Evolutionary conservation across 257 asterid species (phyloP), one percentile per base, ranked within the genome.

Genomic region (Solanum pinnatisectum): DNA sequence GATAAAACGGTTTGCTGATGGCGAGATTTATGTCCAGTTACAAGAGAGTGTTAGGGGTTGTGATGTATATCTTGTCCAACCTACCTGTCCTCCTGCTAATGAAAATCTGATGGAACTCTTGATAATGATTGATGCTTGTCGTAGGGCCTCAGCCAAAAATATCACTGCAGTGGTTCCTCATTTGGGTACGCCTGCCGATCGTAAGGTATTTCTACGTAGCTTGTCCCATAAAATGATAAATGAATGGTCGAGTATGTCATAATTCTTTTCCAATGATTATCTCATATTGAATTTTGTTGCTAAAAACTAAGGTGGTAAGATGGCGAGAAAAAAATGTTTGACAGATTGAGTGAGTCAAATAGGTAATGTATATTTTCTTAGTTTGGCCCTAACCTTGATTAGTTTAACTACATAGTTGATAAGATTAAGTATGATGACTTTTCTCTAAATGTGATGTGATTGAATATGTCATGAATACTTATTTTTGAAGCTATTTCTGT

Each of bases 1-100:
- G 71, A 91, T 93, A 68, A 96, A 94, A 93, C 92, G 96, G 86
- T 96, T 96, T 91, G 98, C 98, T 39, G 98, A 96, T 89, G 98
- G 98, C 86, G 98, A 96, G 92, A 95, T 95, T 76, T 96, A 96
- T 89, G 96, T 96, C 90, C 98, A 96, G 90, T 89, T 96, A 92
- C 98, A 95, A 93, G 98, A 96, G 93, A 96, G 98, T 88, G 98
- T 96, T 86, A 93, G 98, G 84, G 98, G 98, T 84, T 95, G 98
- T 90, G 96, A 94, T 90, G 98, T 96, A 70, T 96, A 90, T 89
- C 90, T 96, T 79, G 93, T 96, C 87, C 98, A 96, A 89, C 93
- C 98, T 72, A 93, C 98, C 42, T 95, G 98, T 85, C 98, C 98
- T 85, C 96, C 98, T 10, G 98, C 98, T 52, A 94, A 96, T 90